Base-by-base conservation (phyloP, 805 yeast species). In the Tetrapisispora arboricola region DNA sequence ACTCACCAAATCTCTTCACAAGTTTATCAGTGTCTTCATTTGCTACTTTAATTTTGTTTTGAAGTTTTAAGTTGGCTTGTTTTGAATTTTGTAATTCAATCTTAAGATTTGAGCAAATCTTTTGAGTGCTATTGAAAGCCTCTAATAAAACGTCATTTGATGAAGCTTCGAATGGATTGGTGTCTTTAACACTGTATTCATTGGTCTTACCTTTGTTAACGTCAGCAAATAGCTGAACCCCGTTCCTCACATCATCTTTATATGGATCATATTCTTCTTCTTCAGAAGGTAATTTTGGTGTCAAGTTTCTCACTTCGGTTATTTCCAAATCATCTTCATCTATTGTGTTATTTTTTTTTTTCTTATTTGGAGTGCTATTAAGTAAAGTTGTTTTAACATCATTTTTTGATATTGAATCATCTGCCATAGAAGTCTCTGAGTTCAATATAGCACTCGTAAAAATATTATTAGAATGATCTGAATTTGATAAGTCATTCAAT, bases 81-180 rank as follows among this genome's bases (percentile, higher is more conserved):
- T 56, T 55, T 13, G 54, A 56, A 6, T 44, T 42, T 27, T 59
- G 61, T 15, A 65, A 45, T 33, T 58, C 65, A 24, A 54, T 51
- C 43, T 60, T 65, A 34, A 65, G 51, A 22, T 39, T 52, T 4
- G 59, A 43, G 41, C 67, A 64, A 15, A 63, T 53, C 34, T 53
- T 58, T 41, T 66, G 70, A 1, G 68, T 64, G 43, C 64, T 65
- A 17, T 53, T 58, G 21, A 67, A 61, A 0, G 70, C 70, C 31
- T 64, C 68, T 28, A 67, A 40, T 18, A 67, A 46, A 18, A 65
- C 63, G 45, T 63, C 69, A 35, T 60, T 59, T 6, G 66, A 57
- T 0, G 61, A 51, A 11, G 51, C 32, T n/a, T 49, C 51, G 11
- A 22, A 34, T 4, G 30, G 19, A 18, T 16, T 18, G 6, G 21